These are phyloP conservation scores for Penicillium longicatenatum DNA, from an alignment of 495 filamentous ascomycete species.

Conservation along the genomic window DNA sequence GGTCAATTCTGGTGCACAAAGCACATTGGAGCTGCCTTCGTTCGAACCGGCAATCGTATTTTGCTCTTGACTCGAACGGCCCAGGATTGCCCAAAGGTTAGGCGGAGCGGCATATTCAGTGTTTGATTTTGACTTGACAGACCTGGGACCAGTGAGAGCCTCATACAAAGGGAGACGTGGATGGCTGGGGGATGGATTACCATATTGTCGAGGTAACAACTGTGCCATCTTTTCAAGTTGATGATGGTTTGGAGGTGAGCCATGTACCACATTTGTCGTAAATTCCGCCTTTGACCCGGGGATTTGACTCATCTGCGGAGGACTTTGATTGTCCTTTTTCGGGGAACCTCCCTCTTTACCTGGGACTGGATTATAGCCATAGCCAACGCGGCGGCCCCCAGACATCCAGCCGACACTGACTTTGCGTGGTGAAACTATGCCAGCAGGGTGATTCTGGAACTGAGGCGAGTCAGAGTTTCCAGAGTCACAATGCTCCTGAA, in stretches of 20 bases:
- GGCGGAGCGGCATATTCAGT: slow-evolving; percentile 7
- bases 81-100: slow-evolving; percentile 8
- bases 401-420: slow-evolving; percentile 52
- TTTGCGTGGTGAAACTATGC: slow-evolving; percentile 27
- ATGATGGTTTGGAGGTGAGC: neutral
- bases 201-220: neutral
- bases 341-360: slow-evolving; percentile 19
- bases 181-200: neutral
- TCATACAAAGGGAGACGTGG: neutral
- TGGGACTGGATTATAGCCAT: slow-evolving; percentile 43
- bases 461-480: slow-evolving; percentile 9
- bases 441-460: slow-evolving; percentile 5
- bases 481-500: slow-evolving; percentile 34
- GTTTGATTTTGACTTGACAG: neutral
- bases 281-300: neutral
- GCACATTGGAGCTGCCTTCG: slow-evolving; percentile 2
- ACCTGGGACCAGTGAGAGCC: neutral
- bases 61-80: slow-evolving; percentile 9
- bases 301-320: neutral
- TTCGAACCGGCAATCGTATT: neutral
- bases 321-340: neutral
- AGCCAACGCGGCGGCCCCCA: slow-evolving; percentile 44
- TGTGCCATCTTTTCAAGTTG: neutral
- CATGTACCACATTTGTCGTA: neutral
- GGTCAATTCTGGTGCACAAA: slow-evolving; percentile 8